A percentile compares a stretch with the other conserved stretches of the same genome.
phyloP scores from a whole-genome alignment of 2,329 filamentous ascomycete species.

The Aspergillus sp. region DNA sequence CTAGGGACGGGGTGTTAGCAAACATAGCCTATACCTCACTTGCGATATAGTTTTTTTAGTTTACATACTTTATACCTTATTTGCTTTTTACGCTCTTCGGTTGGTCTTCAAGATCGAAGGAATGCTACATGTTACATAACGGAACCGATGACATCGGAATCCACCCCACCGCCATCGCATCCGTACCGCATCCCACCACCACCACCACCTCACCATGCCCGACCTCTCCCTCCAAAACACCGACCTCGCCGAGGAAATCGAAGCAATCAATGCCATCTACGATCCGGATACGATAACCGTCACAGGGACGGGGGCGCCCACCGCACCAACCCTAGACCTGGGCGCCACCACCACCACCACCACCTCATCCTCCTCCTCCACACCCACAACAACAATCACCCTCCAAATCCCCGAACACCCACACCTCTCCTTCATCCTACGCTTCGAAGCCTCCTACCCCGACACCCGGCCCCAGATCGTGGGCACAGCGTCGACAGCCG shows the following conservation, averaged over 20 bases:
- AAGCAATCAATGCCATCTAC: slow-evolving; percentile 57
- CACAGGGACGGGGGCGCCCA: slow-evolving; percentile 15
- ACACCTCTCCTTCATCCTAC: slow-evolving; percentile 50
- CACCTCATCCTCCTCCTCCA: slow-evolving; percentile 20
- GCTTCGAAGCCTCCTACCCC: slow-evolving; percentile 74
- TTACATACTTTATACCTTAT: too few species aligned
- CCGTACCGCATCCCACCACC: not conserved
- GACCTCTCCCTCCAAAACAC: slow-evolving; percentile 26
- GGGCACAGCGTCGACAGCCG: slow-evolving; percentile 73
- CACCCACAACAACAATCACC: slow-evolving; percentile 47
- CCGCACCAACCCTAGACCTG: slow-evolving; percentile 7
- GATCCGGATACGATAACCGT: slow-evolving; percentile 60
- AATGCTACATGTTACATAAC: too few species aligned
- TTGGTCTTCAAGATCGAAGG: too few species aligned
- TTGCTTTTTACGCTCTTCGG: too few species aligned
- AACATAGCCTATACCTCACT: too few species aligned
- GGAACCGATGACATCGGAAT: not conserved
- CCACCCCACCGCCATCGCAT: not conserved
- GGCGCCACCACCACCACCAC: slow-evolving; percentile 19
- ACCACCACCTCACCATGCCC: slow-evolving; percentile 19
- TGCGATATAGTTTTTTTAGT: too few species aligned
- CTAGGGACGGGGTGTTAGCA: slow-evolving; percentile 17
- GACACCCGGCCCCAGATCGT: slow-evolving; percentile 68
- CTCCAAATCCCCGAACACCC: slow-evolving; percentile 64
- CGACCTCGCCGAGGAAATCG: slow-evolving; percentile 47